phyloP scores from a whole-genome alignment of 208 protist genomes.

The Herpetomonas tarakana region DNA sequence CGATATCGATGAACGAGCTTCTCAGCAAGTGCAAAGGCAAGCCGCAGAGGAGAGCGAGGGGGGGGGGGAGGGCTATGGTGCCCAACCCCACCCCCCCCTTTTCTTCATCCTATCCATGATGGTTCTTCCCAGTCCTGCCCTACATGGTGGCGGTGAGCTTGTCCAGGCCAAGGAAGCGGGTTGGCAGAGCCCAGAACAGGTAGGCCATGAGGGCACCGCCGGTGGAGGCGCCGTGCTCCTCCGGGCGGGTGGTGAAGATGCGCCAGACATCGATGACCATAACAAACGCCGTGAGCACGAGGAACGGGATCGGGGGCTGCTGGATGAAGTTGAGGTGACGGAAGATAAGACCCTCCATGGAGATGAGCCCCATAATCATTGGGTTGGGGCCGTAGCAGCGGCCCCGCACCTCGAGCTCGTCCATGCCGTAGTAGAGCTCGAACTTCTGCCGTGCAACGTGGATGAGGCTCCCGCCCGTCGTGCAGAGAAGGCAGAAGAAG shows the following conservation, averaged over 20 bases:
- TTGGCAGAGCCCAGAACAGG: conserved; percentile 85
- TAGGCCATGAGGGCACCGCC: conserved; percentile 86
- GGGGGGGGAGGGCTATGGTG: no score
- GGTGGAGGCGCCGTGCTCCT: conserved; percentile 83
- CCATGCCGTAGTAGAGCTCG: conserved; percentile 81
- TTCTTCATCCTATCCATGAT: no score
- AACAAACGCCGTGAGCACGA: conserved; percentile 84
- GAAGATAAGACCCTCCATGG: conserved; percentile 85
- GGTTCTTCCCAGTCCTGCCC: no score
- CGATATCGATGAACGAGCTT: no score
- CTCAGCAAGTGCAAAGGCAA: no score
- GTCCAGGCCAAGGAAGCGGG: conserved; percentile 77
- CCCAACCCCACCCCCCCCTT: no score
- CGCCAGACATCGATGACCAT: conserved; percentile 91
- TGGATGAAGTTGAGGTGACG: conserved; percentile 89
- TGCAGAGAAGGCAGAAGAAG: conserved; percentile 70
- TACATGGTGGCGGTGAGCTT: conserved; percentile 81
- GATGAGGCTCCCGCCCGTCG: conserved; percentile 67
- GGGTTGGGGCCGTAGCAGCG: conserved; percentile 85
- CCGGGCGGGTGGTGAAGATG: conserved; percentile 76
- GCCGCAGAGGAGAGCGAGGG: no score
- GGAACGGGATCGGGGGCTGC: conserved; percentile 86
- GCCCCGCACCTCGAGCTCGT: conserved; percentile 81
- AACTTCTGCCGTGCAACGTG: conserved; percentile 82
- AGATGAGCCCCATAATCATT: conserved; percentile 85